Evolutionary conservation across 2,329 filamentous ascomycete genomes (phyloP), one percentile per base, ranked within the genome.

Genomic region (Arthroderma sp.): DNA sequence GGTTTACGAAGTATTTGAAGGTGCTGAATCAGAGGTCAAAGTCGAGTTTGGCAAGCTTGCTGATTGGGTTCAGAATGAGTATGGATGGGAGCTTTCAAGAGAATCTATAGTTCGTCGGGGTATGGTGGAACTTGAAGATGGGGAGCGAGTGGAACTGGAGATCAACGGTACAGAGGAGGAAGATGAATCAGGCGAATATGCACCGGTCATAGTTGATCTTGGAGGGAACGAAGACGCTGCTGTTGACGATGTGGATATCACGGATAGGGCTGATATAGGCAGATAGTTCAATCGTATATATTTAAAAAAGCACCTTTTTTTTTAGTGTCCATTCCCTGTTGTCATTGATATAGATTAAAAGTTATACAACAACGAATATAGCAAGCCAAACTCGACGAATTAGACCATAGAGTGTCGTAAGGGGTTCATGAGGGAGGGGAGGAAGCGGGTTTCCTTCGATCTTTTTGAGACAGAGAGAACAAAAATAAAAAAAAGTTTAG

Each of bases 181-280:
- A 15, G 77, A 81, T 42, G 77, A 81, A 59, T 71, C 68, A 8
- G 78, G 78, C 7, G 77, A 81, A 52, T 81, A 77, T 66, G 77
- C 77, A 29, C 78, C 78, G 15, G 63, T 72, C 33, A 60, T 81
- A 30, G 76, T 81, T 15, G 73, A 80, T 48, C 44, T 65, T n/a
- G 32, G 36, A 37, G 30, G 8, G 22, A 11, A 22, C 4, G 43
- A 45, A 28, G 38, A 28, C 10, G 40, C 37, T 15, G 42, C 29
- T 37, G 22, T 43, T 27, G 11, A 33, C 29, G 41, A 47, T 44
- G 27, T 42, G 32, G 44, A 46, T 36, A 41, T 48, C 43, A 22
- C 22, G 30, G 43, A 41, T 22, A 41, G 9, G 32, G 9, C 32
- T 9, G 32, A 34, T 3, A 9, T 11, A 34, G 9, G 32, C 2